A percentile compares a stretch with the other conserved stretches of the same genome.
These are phyloP conservation scores for peach (Prunus persica) DNA, from an alignment of 306 rosid species.

Conservation along the genomic window DNA sequence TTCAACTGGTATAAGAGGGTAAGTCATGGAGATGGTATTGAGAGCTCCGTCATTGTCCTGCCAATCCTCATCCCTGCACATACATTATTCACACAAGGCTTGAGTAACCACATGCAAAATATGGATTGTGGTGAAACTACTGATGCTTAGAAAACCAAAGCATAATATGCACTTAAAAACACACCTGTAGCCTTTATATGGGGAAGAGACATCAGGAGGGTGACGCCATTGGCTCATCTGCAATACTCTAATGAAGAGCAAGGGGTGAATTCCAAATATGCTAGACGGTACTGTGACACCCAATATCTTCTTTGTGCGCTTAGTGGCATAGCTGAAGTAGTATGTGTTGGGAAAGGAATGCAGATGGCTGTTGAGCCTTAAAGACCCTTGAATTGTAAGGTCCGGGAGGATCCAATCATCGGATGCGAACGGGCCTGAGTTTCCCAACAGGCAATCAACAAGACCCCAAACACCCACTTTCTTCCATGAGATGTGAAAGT, in stretches of 20 bases:
- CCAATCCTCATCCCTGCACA: slow-evolving; percentile 96
- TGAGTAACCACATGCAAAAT: not conserved
- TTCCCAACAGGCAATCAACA: slow-evolving; percentile 68
- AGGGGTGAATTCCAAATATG: slow-evolving; percentile 68
- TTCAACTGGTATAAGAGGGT: slow-evolving; percentile 80
- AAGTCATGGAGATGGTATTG: slow-evolving; percentile 92
- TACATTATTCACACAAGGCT: slow-evolving; percentile 7
- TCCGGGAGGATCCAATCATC: slow-evolving; percentile 98
- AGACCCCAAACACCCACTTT: slow-evolving; percentile 81
- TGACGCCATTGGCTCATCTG: slow-evolving; percentile 96
- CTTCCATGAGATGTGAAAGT: slow-evolving; percentile 79
- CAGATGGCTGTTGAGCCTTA: slow-evolving; percentile 48
- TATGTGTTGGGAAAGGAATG: slow-evolving; percentile 78
- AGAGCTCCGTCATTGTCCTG: slow-evolving; percentile 96
- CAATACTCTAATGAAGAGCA: slow-evolving; percentile 80
- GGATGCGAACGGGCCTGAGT: slow-evolving; percentile 84
- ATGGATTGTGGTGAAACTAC: not conserved
- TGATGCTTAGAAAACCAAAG: not conserved
- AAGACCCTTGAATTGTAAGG: slow-evolving; percentile 95
- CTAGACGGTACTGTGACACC: slow-evolving; percentile 82
- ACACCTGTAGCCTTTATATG: slow-evolving; percentile 92
- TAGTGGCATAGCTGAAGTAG: slow-evolving; percentile 94
- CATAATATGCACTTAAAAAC: slow-evolving; percentile 12
- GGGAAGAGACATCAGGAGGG: slow-evolving; percentile 77
- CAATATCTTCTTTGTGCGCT: slow-evolving; percentile 72